phyloP scores from a whole-genome alignment of 768 basidiomycete species.

The Leccinum fibrillosum region DNA sequence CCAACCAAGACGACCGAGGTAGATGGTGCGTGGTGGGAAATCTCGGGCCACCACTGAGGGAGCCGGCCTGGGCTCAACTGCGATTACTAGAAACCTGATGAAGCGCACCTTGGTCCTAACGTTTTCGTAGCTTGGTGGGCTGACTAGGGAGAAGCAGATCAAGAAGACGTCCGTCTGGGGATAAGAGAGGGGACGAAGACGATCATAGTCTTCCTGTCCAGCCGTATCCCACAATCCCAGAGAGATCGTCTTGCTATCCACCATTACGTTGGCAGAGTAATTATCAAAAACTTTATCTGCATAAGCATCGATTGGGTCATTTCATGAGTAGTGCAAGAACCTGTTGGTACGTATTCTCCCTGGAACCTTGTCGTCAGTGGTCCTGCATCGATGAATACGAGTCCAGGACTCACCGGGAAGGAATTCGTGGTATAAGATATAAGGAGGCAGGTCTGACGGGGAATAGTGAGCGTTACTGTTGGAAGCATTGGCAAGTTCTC shows the following conservation, averaged over 20 bases:
- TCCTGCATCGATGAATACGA: slow-evolving; percentile 10
- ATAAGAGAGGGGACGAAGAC: slow-evolving; percentile 95
- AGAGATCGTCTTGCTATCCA: slow-evolving; percentile 97
- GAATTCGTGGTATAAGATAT: slow-evolving; percentile 99
- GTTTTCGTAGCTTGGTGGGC: slow-evolving; percentile 98
- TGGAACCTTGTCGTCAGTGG: slow-evolving; percentile 32
- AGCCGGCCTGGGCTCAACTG: slow-evolving; percentile 7
- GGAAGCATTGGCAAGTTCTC: slow-evolving; percentile 2
- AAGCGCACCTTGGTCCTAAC: slow-evolving; percentile 87
- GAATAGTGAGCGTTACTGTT: slow-evolving; percentile 12
- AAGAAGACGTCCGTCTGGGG: slow-evolving; percentile 99
- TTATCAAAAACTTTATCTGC: slow-evolving; percentile 85
- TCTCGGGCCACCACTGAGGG: slow-evolving; percentile 90
- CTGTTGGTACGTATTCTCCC: slow-evolving; percentile 97
- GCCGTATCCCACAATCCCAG: slow-evolving; percentile 99
- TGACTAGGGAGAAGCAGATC: slow-evolving; percentile 98
- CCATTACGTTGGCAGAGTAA: slow-evolving; percentile 98
- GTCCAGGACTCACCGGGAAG: slow-evolving; percentile 68
- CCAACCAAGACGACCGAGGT: slow-evolving; percentile 93
- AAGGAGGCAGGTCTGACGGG: slow-evolving; percentile 85
- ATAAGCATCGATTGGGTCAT: slow-evolving; percentile 8
- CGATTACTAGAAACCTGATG: neutral
- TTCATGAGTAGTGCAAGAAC: slow-evolving; percentile 37
- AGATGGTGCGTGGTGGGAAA: slow-evolving; percentile 94
- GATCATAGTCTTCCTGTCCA: slow-evolving; percentile 98